phyloP scores from a whole-genome alignment of 306 rosid genomes.

The Glycine latifolia region DNA sequence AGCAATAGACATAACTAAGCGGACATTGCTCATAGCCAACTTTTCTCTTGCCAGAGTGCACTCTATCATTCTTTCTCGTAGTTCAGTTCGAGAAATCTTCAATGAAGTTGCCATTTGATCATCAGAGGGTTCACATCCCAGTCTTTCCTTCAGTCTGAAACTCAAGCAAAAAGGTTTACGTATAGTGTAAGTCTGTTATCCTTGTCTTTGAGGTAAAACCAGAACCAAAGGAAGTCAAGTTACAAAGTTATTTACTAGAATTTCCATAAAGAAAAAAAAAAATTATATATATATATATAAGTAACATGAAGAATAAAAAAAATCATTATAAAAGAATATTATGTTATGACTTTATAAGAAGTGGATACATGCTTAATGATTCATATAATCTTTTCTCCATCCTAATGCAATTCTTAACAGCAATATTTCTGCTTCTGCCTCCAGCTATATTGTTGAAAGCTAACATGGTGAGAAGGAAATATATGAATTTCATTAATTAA shows the following conservation, averaged over 20 bases:
- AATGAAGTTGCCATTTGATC: conserved; percentile 83
- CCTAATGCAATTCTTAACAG: conserved; percentile 15
- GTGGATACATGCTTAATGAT: conserved; percentile 20
- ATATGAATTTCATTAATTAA: conserved; percentile 1
- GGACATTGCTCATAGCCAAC: conserved; percentile 95
- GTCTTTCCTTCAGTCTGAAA: conserved; percentile 76
- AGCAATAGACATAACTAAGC: conserved; percentile 92
- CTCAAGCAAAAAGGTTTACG: conserved; percentile 41
- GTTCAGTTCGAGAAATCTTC: conserved; percentile 74
- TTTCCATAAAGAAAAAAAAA: conserved; percentile 2
- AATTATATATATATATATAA: too few species aligned
- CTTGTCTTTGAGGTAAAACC: conserved; percentile 17
- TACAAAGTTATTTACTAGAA: conserved; percentile 31
- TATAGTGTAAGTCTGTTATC: neutral
- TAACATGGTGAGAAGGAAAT: conserved; percentile 30
- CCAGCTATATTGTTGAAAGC: conserved; percentile 29
- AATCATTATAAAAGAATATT: neutral
- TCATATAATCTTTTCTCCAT: neutral
- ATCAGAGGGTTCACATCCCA: conserved; percentile 92
- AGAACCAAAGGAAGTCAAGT: conserved; percentile 29
- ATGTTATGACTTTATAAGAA: too few species aligned
- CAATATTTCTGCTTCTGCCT: conserved; percentile 27
- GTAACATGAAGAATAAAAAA: neutral
- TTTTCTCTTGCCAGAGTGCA: conserved; percentile 87
- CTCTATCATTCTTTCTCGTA: conserved; percentile 69